phyloP scores from a whole-genome alignment of 768 basidiomycete genomes.

The Suillus subaureus region DNA sequence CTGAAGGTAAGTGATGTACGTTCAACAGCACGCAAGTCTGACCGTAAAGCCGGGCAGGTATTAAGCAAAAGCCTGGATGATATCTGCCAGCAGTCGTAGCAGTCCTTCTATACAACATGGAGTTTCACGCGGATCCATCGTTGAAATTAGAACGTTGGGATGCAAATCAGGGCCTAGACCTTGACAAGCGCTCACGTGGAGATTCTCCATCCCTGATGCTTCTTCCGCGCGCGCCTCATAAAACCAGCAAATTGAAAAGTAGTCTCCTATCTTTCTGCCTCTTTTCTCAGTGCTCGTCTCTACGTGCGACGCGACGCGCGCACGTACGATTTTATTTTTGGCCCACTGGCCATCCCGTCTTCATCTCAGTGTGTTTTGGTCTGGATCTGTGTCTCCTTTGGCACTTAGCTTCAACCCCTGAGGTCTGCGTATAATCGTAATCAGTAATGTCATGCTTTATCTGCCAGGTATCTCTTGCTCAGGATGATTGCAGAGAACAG shows the following conservation, averaged over 20 bases:
- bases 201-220: neutral
- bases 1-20: neutral
- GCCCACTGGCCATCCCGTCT: neutral
- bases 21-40: slow-evolving; percentile 16
- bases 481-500: neutral
- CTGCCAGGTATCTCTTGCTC: neutral
- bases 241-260: neutral
- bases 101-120: slow-evolving; percentile 3
- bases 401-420: neutral
- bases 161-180: neutral
- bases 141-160: neutral
- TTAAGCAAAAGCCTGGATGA: slow-evolving; percentile 14
- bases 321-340: neutral
- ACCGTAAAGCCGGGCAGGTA: neutral
- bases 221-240: neutral
- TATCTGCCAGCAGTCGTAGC: slow-evolving; percentile 3
- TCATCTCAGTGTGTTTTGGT: neutral
- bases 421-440: neutral
- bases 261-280: neutral
- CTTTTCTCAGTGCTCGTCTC: neutral
- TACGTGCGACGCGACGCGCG: neutral
- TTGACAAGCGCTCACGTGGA: neutral
- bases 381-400: neutral
- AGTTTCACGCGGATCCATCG: neutral
- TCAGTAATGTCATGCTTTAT: neutral